Conservation (phyloP, 352 stramenopile genomes). For the Globisporangium solare region DNA sequence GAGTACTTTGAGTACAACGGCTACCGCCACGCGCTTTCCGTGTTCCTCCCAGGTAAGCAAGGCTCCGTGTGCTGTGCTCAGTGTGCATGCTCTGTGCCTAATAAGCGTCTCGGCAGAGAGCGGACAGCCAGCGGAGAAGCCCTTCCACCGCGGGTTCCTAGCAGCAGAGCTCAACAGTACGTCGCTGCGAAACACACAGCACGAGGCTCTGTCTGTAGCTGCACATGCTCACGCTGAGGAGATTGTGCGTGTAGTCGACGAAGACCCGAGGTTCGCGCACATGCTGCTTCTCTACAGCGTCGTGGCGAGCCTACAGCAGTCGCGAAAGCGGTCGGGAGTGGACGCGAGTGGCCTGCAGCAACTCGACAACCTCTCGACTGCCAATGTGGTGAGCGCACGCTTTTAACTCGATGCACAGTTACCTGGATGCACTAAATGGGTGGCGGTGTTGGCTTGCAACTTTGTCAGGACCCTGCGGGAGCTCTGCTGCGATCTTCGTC, state of each 20-base stretch:
- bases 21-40: constrained; percentile 86
- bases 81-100: constrained; percentile 3
- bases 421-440: too few relatives aligned
- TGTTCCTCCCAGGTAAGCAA: constrained; percentile 67
- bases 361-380: background rate
- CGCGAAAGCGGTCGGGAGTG: constrained; percentile 7
- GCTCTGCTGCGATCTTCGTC: constrained; percentile 4
- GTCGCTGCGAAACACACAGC: background rate
- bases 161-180: constrained; percentile 73
- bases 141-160: constrained; percentile 81
- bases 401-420: too few relatives aligned
- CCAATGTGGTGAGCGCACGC: background rate
- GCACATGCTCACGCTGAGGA: too few relatives aligned
- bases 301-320: constrained; percentile 42
- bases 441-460: too few relatives aligned
- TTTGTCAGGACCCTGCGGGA: background rate
- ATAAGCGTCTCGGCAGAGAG: constrained; percentile 43
- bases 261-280: constrained; percentile 61
- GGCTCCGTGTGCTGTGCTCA: background rate
- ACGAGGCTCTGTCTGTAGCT: too few relatives aligned
- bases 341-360: background rate
- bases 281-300: constrained; percentile 86
- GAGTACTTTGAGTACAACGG: constrained; percentile 94
- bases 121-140: constrained; percentile 69
- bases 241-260: constrained; percentile 37